Base-by-base conservation (phyloP, 2,329 filamentous ascomycete genomes). In the Colletotrichum horii region DNA sequence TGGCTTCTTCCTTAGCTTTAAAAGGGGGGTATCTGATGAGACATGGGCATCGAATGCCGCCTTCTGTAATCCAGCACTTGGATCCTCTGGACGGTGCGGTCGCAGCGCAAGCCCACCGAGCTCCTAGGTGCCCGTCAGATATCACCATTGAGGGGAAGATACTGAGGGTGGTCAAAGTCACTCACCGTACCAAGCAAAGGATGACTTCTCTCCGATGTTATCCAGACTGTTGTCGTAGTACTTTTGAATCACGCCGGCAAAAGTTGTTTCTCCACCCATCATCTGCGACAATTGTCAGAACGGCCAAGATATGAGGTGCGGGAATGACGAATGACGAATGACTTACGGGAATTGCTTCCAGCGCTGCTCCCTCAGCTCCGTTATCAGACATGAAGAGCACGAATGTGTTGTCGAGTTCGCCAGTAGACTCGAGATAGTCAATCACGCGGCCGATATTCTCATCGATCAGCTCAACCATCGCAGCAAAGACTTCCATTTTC, bases 381-480 rank as follows among this genome's bases (percentile, higher is more conserved):
- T 90, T 90, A 79, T 90, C 88, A 26, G 86, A 88, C 86, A 90
- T 88, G 84, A 91, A 90, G 77, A 88, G 86, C 56, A 90, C 83
- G 74, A 89, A 87, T 7, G 88, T 90, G 75, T 89, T 88, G 75
- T 90, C 88, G 5, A 89, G 83, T 78, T 90, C 88, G 58, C 84
- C 87, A 8, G 85, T 88, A n/a, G 83, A 79, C 70, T 87, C 83
- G 3, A 91, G 85, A 70, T 90, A 88, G 55, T 88, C 81, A 43
- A 90, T 82, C 5, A 91, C 87, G 64, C 88, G 87, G 48, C 89
- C 89, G 16, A 91, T 86, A 66, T 89, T 88, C 55, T 82, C 79
- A 72, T 91, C 89, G 70, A 91, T 90, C 66, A 85, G 85, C 72
- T 91, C 89, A 14, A 91, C 89, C 89, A 92, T 91, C 1, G 85